phyloP scores from a whole-genome alignment of 2,329 filamentous ascomycete genomes.

The Apiospora hydei region DNA sequence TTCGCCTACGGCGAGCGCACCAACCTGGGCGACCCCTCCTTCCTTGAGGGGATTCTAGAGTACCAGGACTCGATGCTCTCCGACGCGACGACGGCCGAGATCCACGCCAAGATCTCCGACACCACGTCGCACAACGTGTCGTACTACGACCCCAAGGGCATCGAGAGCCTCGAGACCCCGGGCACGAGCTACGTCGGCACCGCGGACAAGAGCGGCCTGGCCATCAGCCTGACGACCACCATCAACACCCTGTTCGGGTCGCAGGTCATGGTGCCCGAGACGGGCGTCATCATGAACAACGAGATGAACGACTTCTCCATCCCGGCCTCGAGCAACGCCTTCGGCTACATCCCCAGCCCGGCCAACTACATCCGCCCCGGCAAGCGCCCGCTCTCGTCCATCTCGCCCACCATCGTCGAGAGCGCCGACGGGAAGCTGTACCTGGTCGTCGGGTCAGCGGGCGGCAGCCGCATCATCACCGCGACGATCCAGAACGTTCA shows the following conservation, averaged over 20 bases:
- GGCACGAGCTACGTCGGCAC: slow-evolving; percentile 74
- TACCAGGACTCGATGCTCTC: slow-evolving; percentile 72
- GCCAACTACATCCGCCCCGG: slow-evolving; percentile 79
- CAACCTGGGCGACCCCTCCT: slow-evolving; percentile 78
- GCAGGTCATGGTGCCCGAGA: slow-evolving; percentile 79
- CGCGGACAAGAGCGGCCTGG: slow-evolving; percentile 73
- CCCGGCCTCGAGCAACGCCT: slow-evolving; percentile 73
- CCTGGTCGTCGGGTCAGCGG: slow-evolving; percentile 78
- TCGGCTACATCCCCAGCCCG: slow-evolving; percentile 78
- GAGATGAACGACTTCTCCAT: slow-evolving; percentile 79
- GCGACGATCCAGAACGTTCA: slow-evolving; percentile 80
- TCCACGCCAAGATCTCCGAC: slow-evolving; percentile 55
- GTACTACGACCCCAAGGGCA: slow-evolving; percentile 53
- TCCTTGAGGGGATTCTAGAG: slow-evolving; percentile 65
- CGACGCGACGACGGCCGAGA: slow-evolving; percentile 61
- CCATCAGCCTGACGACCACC: slow-evolving; percentile 81
- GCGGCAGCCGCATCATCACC: slow-evolving; percentile 86
- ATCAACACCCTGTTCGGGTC: slow-evolving; percentile 84
- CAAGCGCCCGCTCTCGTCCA: slow-evolving; percentile 81
- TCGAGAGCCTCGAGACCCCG: slow-evolving; percentile 64
- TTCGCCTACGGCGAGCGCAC: slow-evolving; percentile 81
- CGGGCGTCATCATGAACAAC: slow-evolving; percentile 76
- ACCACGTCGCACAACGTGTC: slow-evolving; percentile 47
- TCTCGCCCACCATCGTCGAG: slow-evolving; percentile 80
- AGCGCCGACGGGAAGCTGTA: slow-evolving; percentile 72